Conservation (phyloP, 2,329 filamentous ascomycete genomes). For the Dothideomycetes sp. region DNA sequence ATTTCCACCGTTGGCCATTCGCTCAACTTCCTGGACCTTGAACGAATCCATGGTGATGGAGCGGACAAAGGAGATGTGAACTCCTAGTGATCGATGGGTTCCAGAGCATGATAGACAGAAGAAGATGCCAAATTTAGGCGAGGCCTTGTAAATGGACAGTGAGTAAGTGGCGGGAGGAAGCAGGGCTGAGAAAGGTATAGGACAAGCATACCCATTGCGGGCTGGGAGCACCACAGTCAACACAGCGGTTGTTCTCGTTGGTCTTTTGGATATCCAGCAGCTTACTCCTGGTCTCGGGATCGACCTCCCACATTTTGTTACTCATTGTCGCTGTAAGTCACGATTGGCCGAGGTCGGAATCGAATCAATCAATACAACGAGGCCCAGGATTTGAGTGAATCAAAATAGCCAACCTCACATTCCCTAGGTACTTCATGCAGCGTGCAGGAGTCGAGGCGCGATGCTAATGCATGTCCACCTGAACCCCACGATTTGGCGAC, state of each 20-base stretch:
- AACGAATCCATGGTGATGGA: conserved; percentile 99
- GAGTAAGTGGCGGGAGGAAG: conserved; percentile 2
- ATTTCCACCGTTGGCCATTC: conserved; percentile 90
- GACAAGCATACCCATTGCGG: conserved; percentile 75
- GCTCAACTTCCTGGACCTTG: conserved; percentile 82
- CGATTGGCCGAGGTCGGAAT: no score
- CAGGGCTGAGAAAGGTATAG: conserved; percentile 1
- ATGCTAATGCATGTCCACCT: no score
- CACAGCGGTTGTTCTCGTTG: conserved; percentile 79
- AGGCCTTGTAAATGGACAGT: conserved; percentile 37
- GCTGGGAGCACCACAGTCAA: conserved; percentile 89
- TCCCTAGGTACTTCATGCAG: no score
- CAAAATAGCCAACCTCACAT: no score
- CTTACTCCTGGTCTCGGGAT: conserved; percentile 95
- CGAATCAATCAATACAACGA: no score
- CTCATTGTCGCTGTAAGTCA: conserved; percentile 4
- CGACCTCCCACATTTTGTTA: conserved; percentile 82
- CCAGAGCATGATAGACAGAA: conserved; percentile 96
- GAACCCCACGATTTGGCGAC: no score
- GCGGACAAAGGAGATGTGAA: conserved; percentile 96
- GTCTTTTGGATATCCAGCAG: conserved; percentile 85
- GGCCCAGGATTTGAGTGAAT: no score
- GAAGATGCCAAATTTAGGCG: conserved; percentile 96
- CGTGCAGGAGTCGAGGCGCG: no score
- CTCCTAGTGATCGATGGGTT: conserved; percentile 85